phyloP scores from a whole-genome alignment of 2,329 filamentous ascomycete genomes.

The Fusarium lyarnte region DNA sequence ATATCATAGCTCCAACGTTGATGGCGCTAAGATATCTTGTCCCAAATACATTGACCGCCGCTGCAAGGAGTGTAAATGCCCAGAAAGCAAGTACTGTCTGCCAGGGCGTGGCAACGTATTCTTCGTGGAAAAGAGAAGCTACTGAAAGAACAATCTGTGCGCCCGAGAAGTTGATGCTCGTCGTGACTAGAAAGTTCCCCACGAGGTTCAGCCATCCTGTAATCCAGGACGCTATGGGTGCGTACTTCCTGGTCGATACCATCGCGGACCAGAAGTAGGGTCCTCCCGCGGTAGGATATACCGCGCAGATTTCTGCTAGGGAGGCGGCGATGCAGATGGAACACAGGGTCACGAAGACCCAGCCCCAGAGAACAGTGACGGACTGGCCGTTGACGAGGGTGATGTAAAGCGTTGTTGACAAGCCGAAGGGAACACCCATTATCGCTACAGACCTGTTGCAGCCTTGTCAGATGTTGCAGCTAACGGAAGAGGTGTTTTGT shows the following conservation, averaged over 20 bases:
- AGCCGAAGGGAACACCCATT: constrained; percentile 61
- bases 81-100: constrained; percentile 81
- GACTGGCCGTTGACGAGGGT: constrained; percentile 76
- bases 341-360: constrained; percentile 70
- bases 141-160: constrained; percentile 74
- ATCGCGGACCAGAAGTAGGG: constrained; percentile 80
- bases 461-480: too few relatives aligned
- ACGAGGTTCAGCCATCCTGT: constrained; percentile 76
- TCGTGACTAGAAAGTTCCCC: constrained; percentile 75
- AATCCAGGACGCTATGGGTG: constrained; percentile 74
- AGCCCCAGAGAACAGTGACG: constrained; percentile 77
- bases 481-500: too few relatives aligned
- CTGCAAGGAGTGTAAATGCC: constrained; percentile 69
- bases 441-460: constrained; percentile 54
- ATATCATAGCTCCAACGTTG: constrained; percentile 66
- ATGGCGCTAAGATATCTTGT: constrained; percentile 67
- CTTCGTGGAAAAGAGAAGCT: constrained; percentile 70
- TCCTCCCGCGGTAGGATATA: constrained; percentile 69
- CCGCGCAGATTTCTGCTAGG: constrained; percentile 76
- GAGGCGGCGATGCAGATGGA: constrained; percentile 77
- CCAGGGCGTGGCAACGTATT: constrained; percentile 69
- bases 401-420: constrained; percentile 59
- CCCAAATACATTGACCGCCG: constrained; percentile 73
- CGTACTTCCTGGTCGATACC: constrained; percentile 66
- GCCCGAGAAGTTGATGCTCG: constrained; percentile 76